Base-by-base conservation (phyloP, 345 rosid species). In the Boechera divaricarpa region DNA sequence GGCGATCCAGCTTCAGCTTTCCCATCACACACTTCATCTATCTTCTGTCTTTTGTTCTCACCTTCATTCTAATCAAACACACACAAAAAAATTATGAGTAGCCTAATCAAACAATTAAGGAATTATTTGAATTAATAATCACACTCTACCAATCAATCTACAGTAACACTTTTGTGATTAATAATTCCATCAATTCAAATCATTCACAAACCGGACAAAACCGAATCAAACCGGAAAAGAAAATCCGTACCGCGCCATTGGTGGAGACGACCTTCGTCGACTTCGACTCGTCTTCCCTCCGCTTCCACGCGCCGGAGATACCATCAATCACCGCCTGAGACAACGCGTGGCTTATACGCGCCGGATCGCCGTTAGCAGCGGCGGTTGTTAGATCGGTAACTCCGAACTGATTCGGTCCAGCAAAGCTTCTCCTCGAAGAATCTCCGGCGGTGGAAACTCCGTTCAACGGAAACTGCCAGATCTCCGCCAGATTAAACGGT, bases 391-490 rank as follows among this genome's bases (percentile, higher is more conserved):
- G 81, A 77, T 76, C 79, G 24, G 80, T 26, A 48, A 72, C 75
- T 5, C 28, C 85, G 52, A 83, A 83, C 51, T 78, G 67, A 63
- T 78, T 72, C 33, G 74, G 79, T 52, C 80, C 87, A 48, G 68
- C 67, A 71, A 83, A 31, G 0, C 78, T 70, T 56, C 75, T 81
- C 39, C 78, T 70, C 18, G 83, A 82, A 42, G 79, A 72, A 57
- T 67, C 80, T 8, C 70, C 71, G 24, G 76, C 69, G 24, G 76
- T 53, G 0, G 77, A 63, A 64, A 55, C 79, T 35, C 85, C 89
- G 74, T 77, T 86, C 35, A 87, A 48, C 72, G 90, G 87, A 70
- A 85, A 86, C 81, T 77, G 93, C 98, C 93, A 93, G 92, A 91
- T 87, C 95, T 91, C 98, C 39, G 89, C 67, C 59, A 88, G 71